These are phyloP conservation scores for Dendrothele bispora DNA, from an alignment of 768 basidiomycete genomes.

Conservation along the genomic window DNA sequence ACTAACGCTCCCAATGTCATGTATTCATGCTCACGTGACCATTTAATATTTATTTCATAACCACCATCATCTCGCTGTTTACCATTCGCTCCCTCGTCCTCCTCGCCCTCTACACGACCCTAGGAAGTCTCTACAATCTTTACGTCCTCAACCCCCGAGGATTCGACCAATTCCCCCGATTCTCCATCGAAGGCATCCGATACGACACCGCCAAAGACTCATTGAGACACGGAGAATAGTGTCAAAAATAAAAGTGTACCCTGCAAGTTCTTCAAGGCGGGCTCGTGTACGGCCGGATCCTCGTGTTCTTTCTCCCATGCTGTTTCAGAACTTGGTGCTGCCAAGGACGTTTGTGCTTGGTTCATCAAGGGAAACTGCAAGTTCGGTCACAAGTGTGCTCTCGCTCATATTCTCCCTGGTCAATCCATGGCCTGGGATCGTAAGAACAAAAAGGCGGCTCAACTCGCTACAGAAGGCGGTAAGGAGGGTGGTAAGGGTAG, in stretches of 20 bases:
- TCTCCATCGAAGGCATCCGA: conserved; percentile 50
- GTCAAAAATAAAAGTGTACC: no score
- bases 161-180: conserved; percentile 70
- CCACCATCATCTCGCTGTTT: no score
- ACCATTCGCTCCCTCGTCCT: conserved; percentile 51
- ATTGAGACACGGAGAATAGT: no score
- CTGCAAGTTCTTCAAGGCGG: conserved; percentile 96
- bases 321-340: conserved; percentile 68
- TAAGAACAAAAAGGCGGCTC: conserved; percentile 95
- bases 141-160: conserved; percentile 73
- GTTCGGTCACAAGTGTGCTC: conserved; percentile 78
- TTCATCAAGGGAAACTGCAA: conserved; percentile 89
- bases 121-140: conserved; percentile 76
- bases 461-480: conserved; percentile 54
- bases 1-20: no score
- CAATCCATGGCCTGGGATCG: conserved; percentile 95
- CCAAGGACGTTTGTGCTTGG: conserved; percentile 85
- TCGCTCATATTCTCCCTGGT: conserved; percentile 92
- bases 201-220: no score
- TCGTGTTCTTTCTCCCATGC: conserved; percentile 95
- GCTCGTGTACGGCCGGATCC: conserved; percentile 89
- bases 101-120: conserved; percentile 62
- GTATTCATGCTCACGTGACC: no score
- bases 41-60: no score
- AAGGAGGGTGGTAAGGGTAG: conserved; percentile 32